phyloP scores from a whole-genome alignment of 495 filamentous ascomycete species.

The Ascodesmis nigricans region DNA sequence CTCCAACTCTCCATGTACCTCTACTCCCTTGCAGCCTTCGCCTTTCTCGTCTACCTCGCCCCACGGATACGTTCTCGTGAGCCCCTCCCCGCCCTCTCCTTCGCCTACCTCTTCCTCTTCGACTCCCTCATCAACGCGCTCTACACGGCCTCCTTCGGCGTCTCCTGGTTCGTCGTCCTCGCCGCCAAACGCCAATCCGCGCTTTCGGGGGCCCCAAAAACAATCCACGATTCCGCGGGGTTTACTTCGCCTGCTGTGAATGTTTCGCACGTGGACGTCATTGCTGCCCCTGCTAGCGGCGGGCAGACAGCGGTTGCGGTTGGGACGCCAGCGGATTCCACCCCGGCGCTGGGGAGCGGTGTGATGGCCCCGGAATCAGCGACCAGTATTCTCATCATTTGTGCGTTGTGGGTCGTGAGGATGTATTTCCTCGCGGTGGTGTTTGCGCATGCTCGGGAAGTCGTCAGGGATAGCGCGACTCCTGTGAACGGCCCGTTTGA shows the following conservation, averaged over 20 bases:
- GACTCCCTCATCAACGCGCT: constrained; percentile 55
- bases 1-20: constrained; percentile 64
- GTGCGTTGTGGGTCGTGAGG: constrained; percentile 45
- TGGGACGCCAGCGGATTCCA: constrained; percentile 21
- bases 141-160: constrained; percentile 57
- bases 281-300: constrained; percentile 24
- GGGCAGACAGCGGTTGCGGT: constrained; percentile 32
- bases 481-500: constrained; percentile 32
- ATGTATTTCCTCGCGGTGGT: constrained; percentile 61
- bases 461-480: constrained; percentile 56
- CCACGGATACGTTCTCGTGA: constrained; percentile 47
- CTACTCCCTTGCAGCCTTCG: constrained; percentile 50
- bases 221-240: constrained; percentile 42
- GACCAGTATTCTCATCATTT: constrained; percentile 51
- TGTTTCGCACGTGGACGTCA: constrained; percentile 30
- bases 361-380: constrained; percentile 42
- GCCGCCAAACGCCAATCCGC: constrained; percentile 26
- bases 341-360: constrained; percentile 5
- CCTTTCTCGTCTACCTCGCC: constrained; percentile 36
- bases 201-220: constrained; percentile 20
- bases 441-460: constrained; percentile 52
- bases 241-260: constrained; percentile 47
- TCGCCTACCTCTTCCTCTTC: constrained; percentile 58
- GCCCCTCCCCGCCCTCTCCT: constrained; percentile 43
- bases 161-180: constrained; percentile 61